phyloP scores from a whole-genome alignment of 2,329 filamentous ascomycete genomes.

The Paraphaeosphaeria sporulosa region DNA sequence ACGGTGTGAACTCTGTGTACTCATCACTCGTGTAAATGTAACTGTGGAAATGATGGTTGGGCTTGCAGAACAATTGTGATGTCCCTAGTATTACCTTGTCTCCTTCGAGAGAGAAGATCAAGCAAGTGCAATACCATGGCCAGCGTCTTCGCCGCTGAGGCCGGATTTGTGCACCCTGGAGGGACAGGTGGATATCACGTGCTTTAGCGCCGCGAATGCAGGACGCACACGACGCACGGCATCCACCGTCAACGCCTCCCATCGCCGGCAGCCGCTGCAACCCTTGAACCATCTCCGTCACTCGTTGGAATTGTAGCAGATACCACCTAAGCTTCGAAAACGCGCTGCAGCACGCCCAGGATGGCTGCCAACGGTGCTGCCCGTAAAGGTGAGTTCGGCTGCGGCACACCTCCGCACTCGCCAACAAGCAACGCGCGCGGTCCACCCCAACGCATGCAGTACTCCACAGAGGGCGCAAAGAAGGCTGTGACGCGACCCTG shows the following conservation, averaged over 20 bases:
- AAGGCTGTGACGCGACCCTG: not conserved
- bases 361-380: slow-evolving; percentile 47
- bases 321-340: not conserved
- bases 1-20: not conserved
- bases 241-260: too few species aligned
- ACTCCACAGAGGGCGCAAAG: not conserved
- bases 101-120: too few species aligned
- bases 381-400: slow-evolving; percentile 44
- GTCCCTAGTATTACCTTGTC: too few species aligned
- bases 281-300: not conserved
- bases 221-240: slow-evolving; percentile 12
- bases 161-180: too few species aligned
- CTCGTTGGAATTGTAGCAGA: not conserved
- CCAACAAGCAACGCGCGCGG: not conserved
- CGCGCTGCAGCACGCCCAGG: slow-evolving; percentile 10
- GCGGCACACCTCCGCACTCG: slow-evolving; percentile 17
- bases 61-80: not conserved
- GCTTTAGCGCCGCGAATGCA: too few species aligned
- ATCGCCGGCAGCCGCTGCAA: too few species aligned
- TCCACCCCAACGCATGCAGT: not conserved
- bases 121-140: too few species aligned
- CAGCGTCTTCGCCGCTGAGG: too few species aligned
- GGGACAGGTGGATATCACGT: too few species aligned
- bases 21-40: not conserved
- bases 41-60: not conserved